Conservation (phyloP, 768 basidiomycete genomes). For the Austroboletus eburneus region DNA sequence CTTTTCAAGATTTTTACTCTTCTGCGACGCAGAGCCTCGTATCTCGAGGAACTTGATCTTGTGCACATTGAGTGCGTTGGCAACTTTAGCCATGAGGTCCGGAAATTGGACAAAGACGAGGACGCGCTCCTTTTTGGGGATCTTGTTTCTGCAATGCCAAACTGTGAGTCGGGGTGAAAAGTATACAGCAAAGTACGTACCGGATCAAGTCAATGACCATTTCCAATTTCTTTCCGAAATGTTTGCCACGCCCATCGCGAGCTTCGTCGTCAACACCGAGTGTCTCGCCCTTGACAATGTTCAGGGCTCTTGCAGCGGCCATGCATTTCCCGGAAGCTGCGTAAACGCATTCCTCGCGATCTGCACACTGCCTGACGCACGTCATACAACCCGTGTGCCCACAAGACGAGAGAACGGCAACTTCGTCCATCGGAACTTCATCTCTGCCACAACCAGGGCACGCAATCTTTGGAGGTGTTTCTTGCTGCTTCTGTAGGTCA, state of each 20-base stretch:
- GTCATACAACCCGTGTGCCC: constrained; percentile 81
- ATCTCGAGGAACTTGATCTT: constrained; percentile 78
- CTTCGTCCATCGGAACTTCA: constrained; percentile 56
- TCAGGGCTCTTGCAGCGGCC: constrained; percentile 75
- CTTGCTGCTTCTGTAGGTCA: constrained; percentile 75
- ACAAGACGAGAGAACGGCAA: constrained; percentile 87
- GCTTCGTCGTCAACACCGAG: constrained; percentile 76
- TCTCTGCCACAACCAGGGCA: constrained; percentile 62
- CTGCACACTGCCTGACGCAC: constrained; percentile 71
- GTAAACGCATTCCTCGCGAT: constrained; percentile 78
- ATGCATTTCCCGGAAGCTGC: constrained; percentile 64
- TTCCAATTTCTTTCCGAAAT: constrained; percentile 81
- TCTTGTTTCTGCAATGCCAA: constrained; percentile 45
- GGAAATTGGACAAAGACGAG: constrained; percentile 96
- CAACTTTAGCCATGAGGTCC: constrained; percentile 89
- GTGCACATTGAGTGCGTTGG: constrained; percentile 70
- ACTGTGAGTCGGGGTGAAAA: background rate
- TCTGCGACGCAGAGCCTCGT: constrained; percentile 67
- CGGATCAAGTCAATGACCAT: constrained; percentile 71
- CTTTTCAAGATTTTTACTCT: constrained; percentile 77
- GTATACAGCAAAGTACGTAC: constrained; percentile 37
- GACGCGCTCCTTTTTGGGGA: constrained; percentile 75
- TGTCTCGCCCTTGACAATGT: constrained; percentile 76
- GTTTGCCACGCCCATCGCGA: constrained; percentile 67
- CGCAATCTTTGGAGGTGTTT: constrained; percentile 50